Base-by-base conservation (phyloP, 352 stramenopile species). In the Blastocystis sp. region DNA sequence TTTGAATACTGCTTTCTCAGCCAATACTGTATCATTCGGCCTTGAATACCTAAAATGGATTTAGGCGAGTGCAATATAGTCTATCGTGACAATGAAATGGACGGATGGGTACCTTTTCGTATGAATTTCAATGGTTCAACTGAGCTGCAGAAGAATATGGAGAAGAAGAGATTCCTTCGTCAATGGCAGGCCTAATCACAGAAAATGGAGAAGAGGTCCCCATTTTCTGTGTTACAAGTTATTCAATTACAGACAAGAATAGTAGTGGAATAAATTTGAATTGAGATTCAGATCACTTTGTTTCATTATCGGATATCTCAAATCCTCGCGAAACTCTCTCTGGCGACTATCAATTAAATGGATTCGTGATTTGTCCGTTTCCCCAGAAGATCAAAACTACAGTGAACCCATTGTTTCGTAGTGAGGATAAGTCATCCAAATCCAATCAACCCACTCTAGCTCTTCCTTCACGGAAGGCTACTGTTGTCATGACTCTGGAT, bases 201-300 rank as follows among this genome's bases (percentile, higher is more conserved):
- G 30, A 51, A 24, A 57, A 42, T 30, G 51, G 48, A 37, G 42
- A 84, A 42, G 56, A 84, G 30, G 40, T 84, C 11, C 33, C 73
- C 19, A 48, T 84, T 48, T 84, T 84, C 48, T 84, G 73, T 44
- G 53, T 84, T 44, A 44, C 48, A 37, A 57, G 27, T 19, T 84
- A 69, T 66, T 64, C 51, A 68, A 84, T 84, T 30, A 58, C 13
- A 30, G 73, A 84, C 15, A 35, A 35, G 44, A 84, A 66, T 66
- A 51, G 73, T 84, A 69, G 17, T 2, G 5, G 15, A n/a, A 48
- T 24, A 30, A 24, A 33, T 4, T 4, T 1, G 44, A 30, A 17
- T 68, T 66, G 19, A 11, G 17, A 22, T 33, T 68, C 22, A 79
- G 73, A 51, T 30, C 24, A 42, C 13, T 68, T 11, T 44, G 73